Base-by-base conservation (phyloP, 352 stramenopile species). In the Globisporangium heterothallicum region DNA sequence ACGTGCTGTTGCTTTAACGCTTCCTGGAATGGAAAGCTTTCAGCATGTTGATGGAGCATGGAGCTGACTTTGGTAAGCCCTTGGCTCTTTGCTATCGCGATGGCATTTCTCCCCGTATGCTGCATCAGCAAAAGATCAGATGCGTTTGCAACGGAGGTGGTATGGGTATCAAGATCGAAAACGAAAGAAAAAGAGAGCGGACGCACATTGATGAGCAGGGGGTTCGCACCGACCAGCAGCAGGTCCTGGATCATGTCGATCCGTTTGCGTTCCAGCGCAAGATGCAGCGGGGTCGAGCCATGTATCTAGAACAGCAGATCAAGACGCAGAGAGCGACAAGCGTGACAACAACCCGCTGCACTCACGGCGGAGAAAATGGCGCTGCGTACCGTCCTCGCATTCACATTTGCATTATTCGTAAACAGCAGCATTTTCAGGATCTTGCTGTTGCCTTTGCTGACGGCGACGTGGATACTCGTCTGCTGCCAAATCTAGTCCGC, bases 341-440 rank as follows among this genome's bases (percentile, higher is more conserved):
- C n/a, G n/a, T n/a, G n/a, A n/a, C n/a, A n/a, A n/a, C n/a, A n/a
- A n/a, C n/a, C n/a, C n/a, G n/a, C 14, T 34, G 27, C 9, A 27
- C 21, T 4, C 42, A 41, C 12, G 16, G 3, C 34, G n/a, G n/a
- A 14, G 5, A 7, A 16, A 9, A 6, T 13, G 8, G 8, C n/a
- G 2, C 4, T 13, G 21, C 49, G 16, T 47, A 86, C 78, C 55
- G 62, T 78, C 42, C 73, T 64, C 6, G 61, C 63, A 29, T 85
- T 84, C 9, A 72, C 56, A 38, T 88, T 51, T 32, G 59, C 69
- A 9, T 54, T 52, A 14, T 43, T 8, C 0, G 64, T 53, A 38
- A 86, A 80, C 18, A 85, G 58, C 32, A 86, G 58, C 22, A 61
- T 66, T 42, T 75, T 80, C 21, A 86, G 68, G 16, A 86, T 68